phyloP scores from a whole-genome alignment of 805 yeast genomes.

The Sugiyamaella lignohabitans region DNA sequence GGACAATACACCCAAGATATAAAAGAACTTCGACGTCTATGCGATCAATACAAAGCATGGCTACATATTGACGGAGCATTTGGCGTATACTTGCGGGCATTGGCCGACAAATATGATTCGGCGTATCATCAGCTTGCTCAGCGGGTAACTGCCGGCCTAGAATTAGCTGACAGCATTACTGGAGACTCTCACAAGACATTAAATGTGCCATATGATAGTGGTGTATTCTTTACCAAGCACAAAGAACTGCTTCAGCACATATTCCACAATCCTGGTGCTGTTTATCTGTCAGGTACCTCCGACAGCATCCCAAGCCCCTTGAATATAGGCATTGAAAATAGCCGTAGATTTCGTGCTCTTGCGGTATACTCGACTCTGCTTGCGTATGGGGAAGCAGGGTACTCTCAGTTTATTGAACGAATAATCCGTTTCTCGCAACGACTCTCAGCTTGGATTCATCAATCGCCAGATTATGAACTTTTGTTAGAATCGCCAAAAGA shows the following conservation, averaged over 20 bases:
- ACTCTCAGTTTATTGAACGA: constrained; percentile 15
- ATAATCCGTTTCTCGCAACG: constrained; percentile 11
- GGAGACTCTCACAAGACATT: constrained; percentile 24
- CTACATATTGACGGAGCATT: constrained; percentile 25
- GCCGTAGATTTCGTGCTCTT: constrained; percentile 21
- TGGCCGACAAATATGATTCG: constrained; percentile 5
- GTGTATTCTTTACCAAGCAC: constrained; percentile 15
- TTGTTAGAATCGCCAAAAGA: constrained; percentile 10
- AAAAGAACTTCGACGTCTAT: constrained; percentile 12
- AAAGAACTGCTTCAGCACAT: constrained; percentile 10
- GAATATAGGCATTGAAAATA: constrained; percentile 22
- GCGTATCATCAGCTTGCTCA: constrained; percentile 9
- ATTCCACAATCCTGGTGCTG: constrained; percentile 22
- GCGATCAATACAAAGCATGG: constrained; percentile 22
- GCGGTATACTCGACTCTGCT: constrained; percentile 20
- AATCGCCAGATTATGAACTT: constrained; percentile 15
- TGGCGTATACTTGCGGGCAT: constrained; percentile 16
- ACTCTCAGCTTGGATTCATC: constrained; percentile 14
- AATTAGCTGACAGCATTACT: constrained; percentile 22
- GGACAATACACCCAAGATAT: constrained; percentile 19
- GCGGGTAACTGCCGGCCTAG: constrained; percentile 16
- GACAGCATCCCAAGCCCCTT: constrained; percentile 10
- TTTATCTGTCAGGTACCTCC: constrained; percentile 12
- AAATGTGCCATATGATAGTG: constrained; percentile 25
- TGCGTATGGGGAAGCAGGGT: constrained; percentile 21